These are phyloP conservation scores for Nannochloris sp. DNA, from an alignment of 139 green algal genomes.

Conservation along the genomic window DNA sequence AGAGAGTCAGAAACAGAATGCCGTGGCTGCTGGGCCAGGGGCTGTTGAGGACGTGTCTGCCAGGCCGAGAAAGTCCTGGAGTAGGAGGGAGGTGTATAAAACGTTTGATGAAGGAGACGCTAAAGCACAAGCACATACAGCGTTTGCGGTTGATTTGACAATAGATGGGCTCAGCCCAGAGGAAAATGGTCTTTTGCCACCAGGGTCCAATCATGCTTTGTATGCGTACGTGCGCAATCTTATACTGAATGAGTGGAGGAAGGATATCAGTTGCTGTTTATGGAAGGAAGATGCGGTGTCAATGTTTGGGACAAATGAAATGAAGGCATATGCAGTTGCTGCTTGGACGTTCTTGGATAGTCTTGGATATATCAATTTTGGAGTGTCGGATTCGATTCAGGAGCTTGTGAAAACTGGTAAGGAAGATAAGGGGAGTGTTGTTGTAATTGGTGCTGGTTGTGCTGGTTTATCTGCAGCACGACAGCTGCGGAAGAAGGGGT, in stretches of 20 bases:
- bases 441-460: constrained; percentile 82
- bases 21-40: no score
- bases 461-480: constrained; percentile 72
- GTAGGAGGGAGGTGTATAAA: not conserved
- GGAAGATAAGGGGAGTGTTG: constrained; percentile 37
- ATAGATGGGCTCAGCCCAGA: constrained; percentile 15
- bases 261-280: constrained; percentile 33
- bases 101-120: not conserved
- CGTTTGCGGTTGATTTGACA: constrained; percentile 22
- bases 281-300: constrained; percentile 29
- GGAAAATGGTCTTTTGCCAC: constrained; percentile 42
- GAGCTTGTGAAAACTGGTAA: not conserved
- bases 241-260: constrained; percentile 32
- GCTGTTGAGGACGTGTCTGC: not conserved
- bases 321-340: constrained; percentile 20
- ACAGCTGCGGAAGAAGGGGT: constrained; percentile 71
- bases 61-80: not conserved
- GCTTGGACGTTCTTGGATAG: constrained; percentile 59
- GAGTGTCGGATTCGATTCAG: constrained; percentile 38
- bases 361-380: constrained; percentile 87
- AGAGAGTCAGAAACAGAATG: no score
- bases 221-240: constrained; percentile 66
- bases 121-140: not conserved
- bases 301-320: not conserved
- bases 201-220: constrained; percentile 13